Conservation (phyloP, 75 land plant species). For the Chamaecyparis obtusa region DNA sequence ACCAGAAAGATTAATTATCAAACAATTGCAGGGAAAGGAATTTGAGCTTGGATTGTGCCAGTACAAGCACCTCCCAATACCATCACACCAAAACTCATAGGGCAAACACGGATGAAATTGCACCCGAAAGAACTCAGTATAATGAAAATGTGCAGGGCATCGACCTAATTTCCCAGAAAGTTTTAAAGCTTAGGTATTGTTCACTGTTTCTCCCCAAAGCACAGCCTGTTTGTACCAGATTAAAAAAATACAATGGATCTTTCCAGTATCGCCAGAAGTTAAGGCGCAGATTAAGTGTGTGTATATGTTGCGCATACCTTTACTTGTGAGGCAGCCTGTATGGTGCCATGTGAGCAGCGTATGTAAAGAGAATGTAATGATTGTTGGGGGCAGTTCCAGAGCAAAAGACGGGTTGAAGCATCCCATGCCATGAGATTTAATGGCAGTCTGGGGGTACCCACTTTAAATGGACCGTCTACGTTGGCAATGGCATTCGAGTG, state of each 20-base stretch:
- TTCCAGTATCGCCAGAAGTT: neutral
- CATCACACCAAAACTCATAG: neutral
- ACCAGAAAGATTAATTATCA: neutral
- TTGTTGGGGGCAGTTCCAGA: neutral
- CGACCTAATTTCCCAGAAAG: neutral
- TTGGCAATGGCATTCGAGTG: neutral
- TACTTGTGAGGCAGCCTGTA: neutral
- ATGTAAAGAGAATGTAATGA: neutral
- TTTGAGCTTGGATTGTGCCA: neutral
- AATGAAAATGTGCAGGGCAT: neutral
- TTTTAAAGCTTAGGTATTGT: neutral
- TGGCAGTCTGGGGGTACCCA: neutral
- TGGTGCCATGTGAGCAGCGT: neutral
- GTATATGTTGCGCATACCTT: neutral
- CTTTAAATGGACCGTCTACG: neutral
- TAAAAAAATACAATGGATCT: too few relatives aligned
- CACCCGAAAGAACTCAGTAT: too few relatives aligned
- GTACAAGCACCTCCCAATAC: too few relatives aligned
- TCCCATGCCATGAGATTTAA: conserved; percentile 12
- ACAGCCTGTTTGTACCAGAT: neutral
- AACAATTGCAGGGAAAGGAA: neutral
- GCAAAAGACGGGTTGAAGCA: neutral
- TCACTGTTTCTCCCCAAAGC: neutral
- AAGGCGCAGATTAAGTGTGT: neutral
- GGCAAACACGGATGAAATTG: neutral